phyloP scores from a whole-genome alignment of 345 rosid species.

The Cardamine resedifolia region DNA sequence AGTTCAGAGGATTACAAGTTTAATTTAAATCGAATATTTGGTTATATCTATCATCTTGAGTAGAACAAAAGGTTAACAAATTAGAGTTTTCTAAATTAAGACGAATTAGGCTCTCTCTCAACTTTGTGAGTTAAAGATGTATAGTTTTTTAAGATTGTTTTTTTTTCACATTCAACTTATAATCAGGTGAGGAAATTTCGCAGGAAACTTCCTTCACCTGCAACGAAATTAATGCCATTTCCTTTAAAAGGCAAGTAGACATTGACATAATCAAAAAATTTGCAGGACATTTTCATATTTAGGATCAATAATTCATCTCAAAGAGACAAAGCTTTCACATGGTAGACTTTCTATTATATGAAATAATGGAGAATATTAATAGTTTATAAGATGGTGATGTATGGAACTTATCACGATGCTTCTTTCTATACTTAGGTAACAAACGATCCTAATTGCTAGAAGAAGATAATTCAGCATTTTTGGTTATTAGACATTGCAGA shows the following conservation, averaged over 20 bases:
- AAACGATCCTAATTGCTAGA: slow-evolving; percentile 8
- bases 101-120: too few species aligned
- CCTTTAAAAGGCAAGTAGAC: not conserved
- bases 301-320: slow-evolving; percentile 15
- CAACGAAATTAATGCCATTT: not conserved
- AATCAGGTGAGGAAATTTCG: not conserved
- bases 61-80: too few species aligned
- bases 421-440: not conserved
- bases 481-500: not conserved
- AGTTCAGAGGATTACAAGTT: not conserved
- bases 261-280: not conserved
- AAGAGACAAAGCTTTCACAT: slow-evolving; percentile 6
- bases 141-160: not conserved
- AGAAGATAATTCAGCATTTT: not conserved
- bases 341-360: not conserved
- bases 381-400: slow-evolving; percentile 8
- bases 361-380: not conserved
- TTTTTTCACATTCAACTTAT: not conserved
- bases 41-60: too few species aligned
- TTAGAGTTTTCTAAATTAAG: too few species aligned
- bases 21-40: too few species aligned
- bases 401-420: slow-evolving; percentile 24
- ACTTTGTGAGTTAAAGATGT: not conserved
- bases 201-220: slow-evolving; percentile 9
- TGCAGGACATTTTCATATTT: not conserved